phyloP scores from a whole-genome alignment of 2,329 filamentous ascomycete genomes.

The Arthroderma sp. region DNA sequence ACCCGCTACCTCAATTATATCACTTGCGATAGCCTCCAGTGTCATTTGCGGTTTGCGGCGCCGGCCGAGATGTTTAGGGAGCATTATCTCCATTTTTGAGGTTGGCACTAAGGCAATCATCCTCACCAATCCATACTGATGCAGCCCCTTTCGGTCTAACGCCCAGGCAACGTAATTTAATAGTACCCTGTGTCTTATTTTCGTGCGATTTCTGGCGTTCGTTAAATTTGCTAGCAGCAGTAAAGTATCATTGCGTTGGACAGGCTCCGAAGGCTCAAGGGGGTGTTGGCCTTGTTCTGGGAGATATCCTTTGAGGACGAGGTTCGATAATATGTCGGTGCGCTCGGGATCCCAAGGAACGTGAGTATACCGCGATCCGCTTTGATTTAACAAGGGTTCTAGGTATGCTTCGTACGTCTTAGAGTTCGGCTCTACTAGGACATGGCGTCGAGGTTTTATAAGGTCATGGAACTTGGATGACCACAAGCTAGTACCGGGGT shows the following conservation, averaged over 20 bases:
- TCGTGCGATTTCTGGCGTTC: slow-evolving; percentile 43
- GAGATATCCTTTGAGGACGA: slow-evolving; percentile 31
- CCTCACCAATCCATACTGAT: slow-evolving; percentile 65
- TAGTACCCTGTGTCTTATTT: slow-evolving; percentile 42
- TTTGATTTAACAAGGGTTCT: slow-evolving; percentile 39
- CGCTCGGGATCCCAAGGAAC: slow-evolving; percentile 43
- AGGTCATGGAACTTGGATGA: slow-evolving; percentile 62
- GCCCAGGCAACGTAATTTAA: slow-evolving; percentile 50
- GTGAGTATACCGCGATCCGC: slow-evolving; percentile 37
- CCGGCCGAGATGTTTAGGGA: slow-evolving; percentile 47
- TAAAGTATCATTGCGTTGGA: slow-evolving; percentile 54
- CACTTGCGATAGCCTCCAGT: slow-evolving; percentile 43
- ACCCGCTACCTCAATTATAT: slow-evolving; percentile 17
- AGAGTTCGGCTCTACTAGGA: slow-evolving; percentile 63
- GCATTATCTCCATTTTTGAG: slow-evolving; percentile 42
- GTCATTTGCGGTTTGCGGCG: slow-evolving; percentile 48
- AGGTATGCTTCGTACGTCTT: slow-evolving; percentile 50
- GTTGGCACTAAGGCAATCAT: slow-evolving; percentile 61
- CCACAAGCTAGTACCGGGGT: slow-evolving; percentile 68
- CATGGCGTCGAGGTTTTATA: slow-evolving; percentile 66
- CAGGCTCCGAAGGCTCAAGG: slow-evolving; percentile 27
- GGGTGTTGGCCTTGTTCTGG: slow-evolving; percentile 38
- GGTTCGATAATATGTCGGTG: slow-evolving; percentile 29
- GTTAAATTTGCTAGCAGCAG: slow-evolving; percentile 59
- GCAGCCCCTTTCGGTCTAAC: slow-evolving; percentile 47